These are phyloP conservation scores for Lathyrus aphaca DNA, from an alignment of 306 rosid genomes.

Conservation along the genomic window DNA sequence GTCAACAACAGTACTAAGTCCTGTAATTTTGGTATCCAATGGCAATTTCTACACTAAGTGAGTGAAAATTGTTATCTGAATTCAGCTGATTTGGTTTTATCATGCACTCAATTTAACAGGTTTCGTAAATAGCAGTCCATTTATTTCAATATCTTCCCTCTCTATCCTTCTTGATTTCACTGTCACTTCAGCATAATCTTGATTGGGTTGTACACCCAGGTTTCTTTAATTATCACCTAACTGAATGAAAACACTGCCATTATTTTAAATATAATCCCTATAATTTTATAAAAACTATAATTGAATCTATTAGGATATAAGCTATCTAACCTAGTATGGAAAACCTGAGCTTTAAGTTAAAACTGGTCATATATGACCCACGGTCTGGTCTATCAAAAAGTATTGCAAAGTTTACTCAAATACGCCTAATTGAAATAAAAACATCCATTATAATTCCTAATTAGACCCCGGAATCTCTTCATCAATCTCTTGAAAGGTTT, in stretches of 20 bases:
- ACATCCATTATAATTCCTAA: background rate
- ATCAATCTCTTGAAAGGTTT: background rate
- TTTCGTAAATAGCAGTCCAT: too few relatives aligned
- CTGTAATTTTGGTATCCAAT: conserved; percentile 2
- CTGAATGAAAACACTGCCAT: background rate
- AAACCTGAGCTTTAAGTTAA: background rate
- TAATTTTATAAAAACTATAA: background rate
- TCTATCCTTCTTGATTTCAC: too few relatives aligned
- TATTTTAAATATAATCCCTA: background rate
- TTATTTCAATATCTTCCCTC: too few relatives aligned
- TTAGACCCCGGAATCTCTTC: background rate
- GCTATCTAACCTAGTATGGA: background rate
- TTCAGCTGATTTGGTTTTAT: too few relatives aligned
- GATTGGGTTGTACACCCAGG: background rate
- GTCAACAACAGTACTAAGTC: conserved; percentile 11
- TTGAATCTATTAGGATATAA: background rate
- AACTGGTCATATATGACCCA: background rate
- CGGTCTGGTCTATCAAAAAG: background rate
- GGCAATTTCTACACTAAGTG: conserved; percentile 17
- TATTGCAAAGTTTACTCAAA: background rate
- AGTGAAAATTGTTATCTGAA: conserved; percentile 26
- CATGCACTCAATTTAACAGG: too few relatives aligned
- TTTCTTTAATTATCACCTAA: background rate
- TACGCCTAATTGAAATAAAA: background rate
- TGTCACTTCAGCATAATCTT: too few relatives aligned